Conservation (phyloP, 1,284 basidiomycete species). For the Pseudomicrostroma phylloplanum region DNA sequence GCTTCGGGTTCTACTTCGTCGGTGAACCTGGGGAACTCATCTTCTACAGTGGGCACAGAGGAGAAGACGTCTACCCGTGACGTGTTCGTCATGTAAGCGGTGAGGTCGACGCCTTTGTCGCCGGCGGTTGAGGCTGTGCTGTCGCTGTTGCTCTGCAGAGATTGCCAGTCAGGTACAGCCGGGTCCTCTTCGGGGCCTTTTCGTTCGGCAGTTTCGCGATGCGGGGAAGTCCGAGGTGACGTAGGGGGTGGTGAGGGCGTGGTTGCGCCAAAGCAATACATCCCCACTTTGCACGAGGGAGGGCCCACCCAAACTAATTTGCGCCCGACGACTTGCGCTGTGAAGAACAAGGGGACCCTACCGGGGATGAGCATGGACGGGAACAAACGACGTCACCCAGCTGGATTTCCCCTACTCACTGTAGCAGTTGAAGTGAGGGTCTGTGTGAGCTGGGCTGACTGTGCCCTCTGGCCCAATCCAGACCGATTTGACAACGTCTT, state of each 20-base stretch:
- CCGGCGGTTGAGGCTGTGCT: no score
- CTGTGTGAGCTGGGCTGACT: constrained; percentile 84
- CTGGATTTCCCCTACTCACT: constrained; percentile 55
- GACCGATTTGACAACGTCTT: constrained; percentile 61
- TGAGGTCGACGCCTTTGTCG: background rate
- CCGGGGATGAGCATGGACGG: constrained; percentile 2
- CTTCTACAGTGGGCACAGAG: background rate
- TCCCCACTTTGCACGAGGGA: background rate
- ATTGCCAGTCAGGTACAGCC: no score
- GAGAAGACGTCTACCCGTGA: constrained; percentile 27
- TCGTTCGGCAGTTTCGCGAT: no score
- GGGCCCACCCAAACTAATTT: constrained; percentile 93
- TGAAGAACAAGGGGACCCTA: constrained; percentile 52
- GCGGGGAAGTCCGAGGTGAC: constrained; percentile 11
- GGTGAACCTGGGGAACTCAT: constrained; percentile 9
- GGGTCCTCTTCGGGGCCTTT: no score
- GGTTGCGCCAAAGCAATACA: constrained; percentile 12
- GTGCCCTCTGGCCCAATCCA: constrained; percentile 80
- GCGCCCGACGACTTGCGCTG: constrained; percentile 70
- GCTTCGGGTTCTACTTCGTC: constrained; percentile 16
- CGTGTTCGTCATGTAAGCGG: constrained; percentile 28
- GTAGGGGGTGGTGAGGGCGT: constrained; percentile 6
- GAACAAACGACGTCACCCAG: background rate
- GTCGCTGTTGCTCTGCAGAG: no score
- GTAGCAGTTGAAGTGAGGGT: constrained; percentile 88